Base-by-base conservation (phyloP, 1,284 basidiomycete species). In the Moesziomyces aphidis region DNA sequence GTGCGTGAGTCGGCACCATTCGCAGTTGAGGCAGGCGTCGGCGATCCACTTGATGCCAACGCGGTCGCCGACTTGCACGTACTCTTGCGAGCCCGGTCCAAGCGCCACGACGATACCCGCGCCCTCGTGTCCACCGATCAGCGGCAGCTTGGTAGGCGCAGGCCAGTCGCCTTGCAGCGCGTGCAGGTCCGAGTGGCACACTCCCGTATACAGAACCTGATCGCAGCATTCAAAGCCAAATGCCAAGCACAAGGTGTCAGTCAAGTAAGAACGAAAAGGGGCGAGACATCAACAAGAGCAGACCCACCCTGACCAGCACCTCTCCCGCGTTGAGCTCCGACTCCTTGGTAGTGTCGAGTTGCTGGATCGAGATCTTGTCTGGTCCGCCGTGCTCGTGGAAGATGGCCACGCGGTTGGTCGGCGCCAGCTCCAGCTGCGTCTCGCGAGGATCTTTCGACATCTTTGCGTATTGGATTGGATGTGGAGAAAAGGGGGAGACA, bases 101-200 rank as follows among this genome's bases (percentile, higher is more conserved):
- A 95, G 91, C 31, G 92, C 92, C 45, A 95, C 91, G 57, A 95
- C 86, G 52, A 88, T 73, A 34, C 87, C 87, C 7, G 85, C 85
- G 46, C 86, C 92, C 86, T 94, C 93, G 81, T 94, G 93, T 0
- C 94, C 94, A 39, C 93, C 94, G 67, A 95, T 89, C 61, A 94
- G 89, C 2, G 93, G 93, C 7, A 88, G 87, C 72, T 88, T 90
- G 50, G 90, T 86, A 5, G 69, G 59, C 1, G 68, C 55, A 2
- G 85, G 81, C 84, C 84, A 85, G 63, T 85, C 82, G 31, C 82
- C 78, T 13, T 69, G 65, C 49, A 79, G 31, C 1, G 77, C 78
- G 50, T 81, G 76, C 19, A 76, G 58, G 46, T 76, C 74, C 19
- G 65, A 69, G 31, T 73, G 73, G 54, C 73, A 75, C 3, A 75